Conservation (phyloP, 2,329 filamentous ascomycete species). For the Zasmidium angulare region DNA sequence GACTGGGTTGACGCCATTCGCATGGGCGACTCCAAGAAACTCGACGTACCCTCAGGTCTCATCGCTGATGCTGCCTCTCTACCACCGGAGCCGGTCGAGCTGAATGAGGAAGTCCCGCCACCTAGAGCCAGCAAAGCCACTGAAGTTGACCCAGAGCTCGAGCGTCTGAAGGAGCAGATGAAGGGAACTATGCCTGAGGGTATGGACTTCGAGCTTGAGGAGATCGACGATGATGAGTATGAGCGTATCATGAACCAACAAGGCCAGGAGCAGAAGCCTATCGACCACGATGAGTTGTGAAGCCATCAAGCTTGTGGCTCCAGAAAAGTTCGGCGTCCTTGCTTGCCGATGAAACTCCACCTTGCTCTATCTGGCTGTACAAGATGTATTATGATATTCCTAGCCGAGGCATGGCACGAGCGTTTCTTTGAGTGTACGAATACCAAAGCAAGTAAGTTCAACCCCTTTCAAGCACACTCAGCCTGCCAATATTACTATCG, state of each 20-base stretch:
- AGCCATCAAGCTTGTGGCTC: not conserved
- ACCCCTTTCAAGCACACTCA: too few species aligned
- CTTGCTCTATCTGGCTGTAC: not conserved
- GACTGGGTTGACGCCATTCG: constrained; percentile 88
- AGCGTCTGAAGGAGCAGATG: constrained; percentile 24
- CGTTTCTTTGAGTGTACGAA: too few species aligned
- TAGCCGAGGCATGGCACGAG: too few species aligned
- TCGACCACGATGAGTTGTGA: constrained; percentile 33
- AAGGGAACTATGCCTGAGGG: constrained; percentile 33
- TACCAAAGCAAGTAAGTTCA: too few species aligned
- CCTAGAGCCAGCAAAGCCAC: constrained; percentile 14
- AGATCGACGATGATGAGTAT: constrained; percentile 36
- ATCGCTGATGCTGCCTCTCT: constrained; percentile 33
- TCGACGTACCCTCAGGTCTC: constrained; percentile 60
- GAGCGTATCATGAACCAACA: constrained; percentile 32
- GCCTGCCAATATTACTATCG: too few species aligned
- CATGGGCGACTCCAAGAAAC: constrained; percentile 81
- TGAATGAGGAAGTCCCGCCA: constrained; percentile 17
- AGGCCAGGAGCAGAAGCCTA: constrained; percentile 7
- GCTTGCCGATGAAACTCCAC: too few species aligned
- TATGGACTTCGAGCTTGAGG: constrained; percentile 35
- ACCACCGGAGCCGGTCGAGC: constrained; percentile 26
- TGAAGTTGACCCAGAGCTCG: constrained; percentile 11
- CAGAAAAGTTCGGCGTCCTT: too few species aligned
- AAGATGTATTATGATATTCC: not conserved